Evolutionary conservation across 176 grass and related monocot genomes (phyloP).

Genomic region (Oryza coarctata): DNA sequence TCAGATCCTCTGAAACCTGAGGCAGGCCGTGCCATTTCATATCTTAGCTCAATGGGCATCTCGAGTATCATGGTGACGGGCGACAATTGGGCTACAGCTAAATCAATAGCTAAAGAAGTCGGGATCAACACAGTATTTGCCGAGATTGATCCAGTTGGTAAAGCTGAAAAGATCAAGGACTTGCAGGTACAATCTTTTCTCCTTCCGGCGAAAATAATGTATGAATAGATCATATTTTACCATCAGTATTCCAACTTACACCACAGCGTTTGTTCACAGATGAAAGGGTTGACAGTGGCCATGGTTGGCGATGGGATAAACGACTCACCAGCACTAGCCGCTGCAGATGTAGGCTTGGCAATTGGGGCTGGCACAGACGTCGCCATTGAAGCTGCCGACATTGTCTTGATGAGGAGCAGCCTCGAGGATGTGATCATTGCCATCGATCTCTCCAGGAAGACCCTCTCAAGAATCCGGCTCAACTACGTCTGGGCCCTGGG

Average conservation of each 20-base stretch:
- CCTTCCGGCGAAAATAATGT: not conserved
- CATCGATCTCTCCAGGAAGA: constrained; percentile 90
- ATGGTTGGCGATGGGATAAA: constrained; percentile 97
- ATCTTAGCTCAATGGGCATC: constrained; percentile 79
- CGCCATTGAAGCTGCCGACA: constrained; percentile 82
- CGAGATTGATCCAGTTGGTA: constrained; percentile 85
- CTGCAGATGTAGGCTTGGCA: constrained; percentile 86
- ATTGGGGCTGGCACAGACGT: constrained; percentile 86
- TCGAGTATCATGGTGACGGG: constrained; percentile 96
- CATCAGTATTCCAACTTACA: not conserved
- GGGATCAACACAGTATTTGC: constrained; percentile 77
- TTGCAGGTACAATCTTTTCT: constrained; percentile 61
- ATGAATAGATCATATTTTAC: not conserved
- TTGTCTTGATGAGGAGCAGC: constrained; percentile 88
- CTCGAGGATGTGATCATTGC: constrained; percentile 88
- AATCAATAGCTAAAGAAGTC: constrained; percentile 85
- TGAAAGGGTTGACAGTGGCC: constrained; percentile 71
- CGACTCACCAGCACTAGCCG: constrained; percentile 75
- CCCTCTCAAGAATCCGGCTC: constrained; percentile 65
- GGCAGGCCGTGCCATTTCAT: constrained; percentile 68
- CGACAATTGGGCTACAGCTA: constrained; percentile 93
- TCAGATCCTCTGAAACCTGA: constrained; percentile 96
- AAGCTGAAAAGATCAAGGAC: constrained; percentile 88
- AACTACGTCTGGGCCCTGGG: constrained; percentile 96
- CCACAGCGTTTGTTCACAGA: constrained; percentile 33